These are phyloP conservation scores for Floccularia luteovirens DNA, from an alignment of 768 basidiomycete species.

Conservation along the genomic window DNA sequence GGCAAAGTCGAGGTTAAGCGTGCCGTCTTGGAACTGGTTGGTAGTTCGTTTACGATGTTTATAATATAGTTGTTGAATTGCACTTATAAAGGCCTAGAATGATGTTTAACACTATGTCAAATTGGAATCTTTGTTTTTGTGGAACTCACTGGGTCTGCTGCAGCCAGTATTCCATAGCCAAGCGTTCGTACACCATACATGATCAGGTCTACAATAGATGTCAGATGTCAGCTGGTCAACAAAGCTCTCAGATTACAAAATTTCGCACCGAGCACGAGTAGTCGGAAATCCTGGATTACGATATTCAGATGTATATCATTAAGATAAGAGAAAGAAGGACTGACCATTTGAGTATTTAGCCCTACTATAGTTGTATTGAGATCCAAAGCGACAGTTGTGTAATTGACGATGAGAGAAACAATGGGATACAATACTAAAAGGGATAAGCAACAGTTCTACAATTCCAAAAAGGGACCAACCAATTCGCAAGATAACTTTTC, in stretches of 20 bases:
- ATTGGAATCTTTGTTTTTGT: background rate
- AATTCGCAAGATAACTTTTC: conserved; percentile 8
- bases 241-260: background rate
- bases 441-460: background rate
- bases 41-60: too few species aligned
- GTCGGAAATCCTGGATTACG: conserved; percentile 8
- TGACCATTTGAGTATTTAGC: conserved; percentile 9
- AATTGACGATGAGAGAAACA: conserved; percentile 13
- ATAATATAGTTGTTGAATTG: too few species aligned
- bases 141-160: conserved; percentile 9
- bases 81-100: background rate
- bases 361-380: conserved; percentile 10
- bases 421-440: conserved; percentile 14
- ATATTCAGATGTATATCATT: background rate
- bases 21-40: too few species aligned
- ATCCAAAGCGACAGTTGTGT: conserved; percentile 12
- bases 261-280: conserved; percentile 10
- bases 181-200: conserved; percentile 11
- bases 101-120: background rate
- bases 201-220: conserved; percentile 7
- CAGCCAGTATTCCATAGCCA: conserved; percentile 11
- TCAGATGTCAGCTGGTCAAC: background rate
- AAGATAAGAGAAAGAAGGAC: background rate
- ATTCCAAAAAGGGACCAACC: conserved; percentile 5
- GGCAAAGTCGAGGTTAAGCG: too few species aligned